Evolutionary conservation across 139 green algal genomes (phyloP).

Genomic region (Limnomonas spitsbergensis): DNA sequence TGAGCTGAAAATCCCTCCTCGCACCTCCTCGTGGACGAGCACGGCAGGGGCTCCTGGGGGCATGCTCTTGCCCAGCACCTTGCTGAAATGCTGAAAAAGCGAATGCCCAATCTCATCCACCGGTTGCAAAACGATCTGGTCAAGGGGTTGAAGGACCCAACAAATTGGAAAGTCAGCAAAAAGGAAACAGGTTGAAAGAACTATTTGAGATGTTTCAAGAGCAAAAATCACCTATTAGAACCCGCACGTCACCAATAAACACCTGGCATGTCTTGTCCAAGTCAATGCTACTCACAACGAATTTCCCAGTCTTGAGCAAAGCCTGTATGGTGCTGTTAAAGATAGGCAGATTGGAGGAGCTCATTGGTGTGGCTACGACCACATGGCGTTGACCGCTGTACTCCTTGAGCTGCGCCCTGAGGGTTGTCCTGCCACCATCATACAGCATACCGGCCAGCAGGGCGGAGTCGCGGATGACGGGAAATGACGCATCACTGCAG

Average conservation of each 20-base stretch:
- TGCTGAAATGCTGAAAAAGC: background rate
- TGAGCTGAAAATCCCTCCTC: too few relatives aligned
- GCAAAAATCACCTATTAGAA: too few relatives aligned
- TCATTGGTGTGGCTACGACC: background rate
- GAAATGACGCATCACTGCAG: background rate
- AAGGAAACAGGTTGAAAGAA: too few relatives aligned
- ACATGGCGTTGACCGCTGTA: background rate
- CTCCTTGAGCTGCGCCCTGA: background rate
- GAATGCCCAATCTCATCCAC: background rate
- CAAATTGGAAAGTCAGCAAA: too few relatives aligned
- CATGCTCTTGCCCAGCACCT: background rate
- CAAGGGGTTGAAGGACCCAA: background rate
- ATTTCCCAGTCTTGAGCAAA: background rate
- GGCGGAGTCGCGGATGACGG: background rate
- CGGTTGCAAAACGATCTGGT: background rate
- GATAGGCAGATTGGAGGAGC: background rate
- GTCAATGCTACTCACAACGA: background rate
- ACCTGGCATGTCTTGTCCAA: too few relatives aligned
- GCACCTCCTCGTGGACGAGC: too few relatives aligned
- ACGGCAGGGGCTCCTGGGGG: too few relatives aligned
- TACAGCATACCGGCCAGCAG: background rate
- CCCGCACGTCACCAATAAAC: too few relatives aligned
- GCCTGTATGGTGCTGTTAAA: background rate
- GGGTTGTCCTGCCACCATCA: background rate
- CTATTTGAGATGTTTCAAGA: too few relatives aligned